Evolutionary conservation across 1,139 yeast species (phyloP).

Genomic region (Diutina scorzettiae): DNA sequence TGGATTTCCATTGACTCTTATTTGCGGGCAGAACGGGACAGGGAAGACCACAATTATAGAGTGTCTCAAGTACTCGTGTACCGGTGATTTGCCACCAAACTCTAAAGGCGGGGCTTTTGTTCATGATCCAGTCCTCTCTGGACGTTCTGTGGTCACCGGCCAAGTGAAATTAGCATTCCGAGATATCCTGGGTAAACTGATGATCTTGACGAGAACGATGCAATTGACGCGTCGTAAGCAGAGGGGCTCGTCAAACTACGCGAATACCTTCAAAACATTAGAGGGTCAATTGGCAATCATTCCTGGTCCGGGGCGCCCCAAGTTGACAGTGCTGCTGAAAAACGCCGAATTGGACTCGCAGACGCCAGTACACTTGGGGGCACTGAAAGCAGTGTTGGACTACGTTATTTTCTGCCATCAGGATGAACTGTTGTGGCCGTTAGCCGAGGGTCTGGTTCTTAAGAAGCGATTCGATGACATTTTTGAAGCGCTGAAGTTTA

Average conservation of each 20-base stretch:
- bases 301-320: constrained; percentile 34
- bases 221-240: constrained; percentile 47
- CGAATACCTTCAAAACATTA: constrained; percentile 73
- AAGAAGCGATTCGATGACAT: constrained; percentile 94
- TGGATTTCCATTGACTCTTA: constrained; percentile 81
- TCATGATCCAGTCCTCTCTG: constrained; percentile 79
- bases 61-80: constrained; percentile 85
- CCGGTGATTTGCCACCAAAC: constrained; percentile 94
- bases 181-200: constrained; percentile 59
- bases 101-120: constrained; percentile 94
- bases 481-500: constrained; percentile 87
- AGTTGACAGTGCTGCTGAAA: constrained; percentile 68
- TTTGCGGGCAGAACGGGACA: constrained; percentile 94
- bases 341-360: constrained; percentile 77
- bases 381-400: constrained; percentile 75
- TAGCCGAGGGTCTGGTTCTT: constrained; percentile 78
- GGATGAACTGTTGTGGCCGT: constrained; percentile 95
- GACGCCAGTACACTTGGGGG: constrained; percentile 77
- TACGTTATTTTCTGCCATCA: constrained; percentile 96
- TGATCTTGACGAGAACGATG: constrained; percentile 82
- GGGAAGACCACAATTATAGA: constrained; percentile 98
- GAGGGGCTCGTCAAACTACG: constrained; percentile 15
- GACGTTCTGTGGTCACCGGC: constrained; percentile 70
- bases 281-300: constrained; percentile 78
- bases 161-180: constrained; percentile 84